Base-by-base conservation (phyloP, 1,284 basidiomycete genomes). In the Cryptococcus sp. region DNA sequence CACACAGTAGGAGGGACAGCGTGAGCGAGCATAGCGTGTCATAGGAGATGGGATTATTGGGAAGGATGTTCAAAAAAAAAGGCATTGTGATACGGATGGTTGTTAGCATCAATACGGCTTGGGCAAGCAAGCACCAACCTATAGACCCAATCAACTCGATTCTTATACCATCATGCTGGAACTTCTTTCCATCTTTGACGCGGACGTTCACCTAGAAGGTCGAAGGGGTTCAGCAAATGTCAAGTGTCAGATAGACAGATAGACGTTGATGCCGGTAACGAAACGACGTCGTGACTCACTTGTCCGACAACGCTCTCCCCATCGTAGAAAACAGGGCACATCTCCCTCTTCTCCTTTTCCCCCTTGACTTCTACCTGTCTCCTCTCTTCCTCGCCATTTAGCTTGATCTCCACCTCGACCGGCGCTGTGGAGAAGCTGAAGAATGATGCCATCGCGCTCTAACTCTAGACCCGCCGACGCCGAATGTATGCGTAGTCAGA, bases 71-170 rank as follows among this genome's bases (percentile, higher is more conserved):
- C 54, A 52, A 49, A 25, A 52, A 49, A 25, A 35, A 10, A 5
- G 30, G 8, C 5, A 10, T 10, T 35, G 10, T 35, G 13, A 35
- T 13, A 4, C 4, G 2, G 30, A 19, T 47, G 42, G 23, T 46
- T 19, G 15, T 23, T 13, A 49, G 46, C 25, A n/a, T 2, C 30
- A 35, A 10, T 35, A 48, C 17, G 17, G 5, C 35, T 45, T 39
- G 38, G 23, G 13, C 15, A 48, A 8, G 23, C 30, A 35, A 8
- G 30, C 30, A 65, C 88, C 51, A 63, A 91, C 94, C 94, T 72
- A 98, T 98, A 68, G 90, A 92, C 16, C 95, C 95, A 17, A 95
- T 89, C 69, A 99, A 94, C 79, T 99, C 95, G 56, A 99, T 90
- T 78, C 97, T 94, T 73, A 99, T 94, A 1, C 96, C 95, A 52